These are phyloP conservation scores for Eutrema heterophyllum DNA, from an alignment of 345 rosid species.

Conservation along the genomic window DNA sequence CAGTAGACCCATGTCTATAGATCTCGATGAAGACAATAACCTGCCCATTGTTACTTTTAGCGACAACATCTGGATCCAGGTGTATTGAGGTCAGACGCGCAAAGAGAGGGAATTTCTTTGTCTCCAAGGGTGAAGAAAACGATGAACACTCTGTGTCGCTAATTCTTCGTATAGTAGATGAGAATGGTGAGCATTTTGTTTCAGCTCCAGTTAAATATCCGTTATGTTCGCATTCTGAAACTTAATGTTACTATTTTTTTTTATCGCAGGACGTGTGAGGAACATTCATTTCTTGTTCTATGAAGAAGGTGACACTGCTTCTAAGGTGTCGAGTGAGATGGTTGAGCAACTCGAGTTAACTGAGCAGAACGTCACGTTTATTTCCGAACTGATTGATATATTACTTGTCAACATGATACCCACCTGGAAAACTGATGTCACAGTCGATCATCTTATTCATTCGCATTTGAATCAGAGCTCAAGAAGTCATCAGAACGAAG, in stretches of 20 bases:
- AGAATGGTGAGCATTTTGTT: conserved; percentile 41
- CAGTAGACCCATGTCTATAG: conserved; percentile 44
- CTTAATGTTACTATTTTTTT: background rate
- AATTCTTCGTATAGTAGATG: conserved; percentile 68
- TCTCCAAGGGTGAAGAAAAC: conserved; percentile 62
- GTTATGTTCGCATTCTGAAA: background rate
- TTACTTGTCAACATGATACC: conserved; percentile 56
- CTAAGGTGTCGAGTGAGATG: conserved; percentile 86
- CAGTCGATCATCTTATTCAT: conserved; percentile 38
- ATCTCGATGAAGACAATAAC: conserved; percentile 51
- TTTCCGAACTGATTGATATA: conserved; percentile 75
- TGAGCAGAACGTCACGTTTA: conserved; percentile 60
- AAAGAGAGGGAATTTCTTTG: conserved; percentile 55
- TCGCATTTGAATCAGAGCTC: conserved; percentile 29
- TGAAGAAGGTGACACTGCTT: conserved; percentile 74
- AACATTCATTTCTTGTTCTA: conserved; percentile 76
- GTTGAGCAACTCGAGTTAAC: conserved; percentile 81
- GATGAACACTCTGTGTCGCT: conserved; percentile 70
- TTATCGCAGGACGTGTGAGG: conserved; percentile 59
- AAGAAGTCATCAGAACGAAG: conserved; percentile 25
- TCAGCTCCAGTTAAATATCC: background rate
- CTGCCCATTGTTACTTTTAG: conserved; percentile 47
- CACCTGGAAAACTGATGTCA: conserved; percentile 48
- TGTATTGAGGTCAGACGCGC: conserved; percentile 58
- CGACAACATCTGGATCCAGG: conserved; percentile 38